phyloP scores from a whole-genome alignment of 371 early-diverging fungal species.

The Saksenaea vasiformis region DNA sequence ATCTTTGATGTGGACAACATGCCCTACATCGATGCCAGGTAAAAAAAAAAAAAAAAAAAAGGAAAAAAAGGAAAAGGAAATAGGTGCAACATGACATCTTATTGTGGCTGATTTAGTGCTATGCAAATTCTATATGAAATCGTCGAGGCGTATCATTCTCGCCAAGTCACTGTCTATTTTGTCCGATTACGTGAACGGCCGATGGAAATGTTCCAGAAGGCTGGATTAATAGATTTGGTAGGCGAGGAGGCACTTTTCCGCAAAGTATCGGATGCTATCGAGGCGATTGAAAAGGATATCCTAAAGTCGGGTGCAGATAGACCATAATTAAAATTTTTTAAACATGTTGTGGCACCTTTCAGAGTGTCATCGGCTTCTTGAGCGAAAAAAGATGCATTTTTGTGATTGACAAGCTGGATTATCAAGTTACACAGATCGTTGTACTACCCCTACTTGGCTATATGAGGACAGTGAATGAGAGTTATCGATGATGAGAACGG shows the following conservation, averaged over 20 bases:
- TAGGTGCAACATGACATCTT: background rate
- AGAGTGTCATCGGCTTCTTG: background rate
- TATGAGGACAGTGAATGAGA: background rate
- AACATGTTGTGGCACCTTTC: background rate
- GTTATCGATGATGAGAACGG: background rate
- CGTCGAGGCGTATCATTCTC: conserved; percentile 72
- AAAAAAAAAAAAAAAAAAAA: conserved; percentile 1
- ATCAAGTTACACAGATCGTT: background rate
- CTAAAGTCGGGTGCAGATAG: background rate
- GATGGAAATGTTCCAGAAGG: conserved; percentile 59
- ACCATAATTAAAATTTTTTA: background rate
- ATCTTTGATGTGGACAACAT: conserved; percentile 87
- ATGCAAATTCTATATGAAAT: conserved; percentile 81
- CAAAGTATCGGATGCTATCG: conserved; percentile 30
- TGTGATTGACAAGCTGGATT: background rate
- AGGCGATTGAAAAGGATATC: conserved; percentile 35
- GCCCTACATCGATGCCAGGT: conserved; percentile 82
- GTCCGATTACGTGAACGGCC: conserved; percentile 73
- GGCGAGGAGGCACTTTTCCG: conserved; percentile 58
- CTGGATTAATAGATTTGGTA: conserved; percentile 62
- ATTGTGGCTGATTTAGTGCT: conserved; percentile 51
- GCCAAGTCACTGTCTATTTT: conserved; percentile 74
- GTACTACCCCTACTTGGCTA: background rate
- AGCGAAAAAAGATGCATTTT: background rate
- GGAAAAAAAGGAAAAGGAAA: conserved; percentile 3